Evolutionary conservation across 2,329 filamentous ascomycete genomes (phyloP), one percentile per base, ranked within the genome.

Genomic region (Chrysoporthe puriensis): DNA sequence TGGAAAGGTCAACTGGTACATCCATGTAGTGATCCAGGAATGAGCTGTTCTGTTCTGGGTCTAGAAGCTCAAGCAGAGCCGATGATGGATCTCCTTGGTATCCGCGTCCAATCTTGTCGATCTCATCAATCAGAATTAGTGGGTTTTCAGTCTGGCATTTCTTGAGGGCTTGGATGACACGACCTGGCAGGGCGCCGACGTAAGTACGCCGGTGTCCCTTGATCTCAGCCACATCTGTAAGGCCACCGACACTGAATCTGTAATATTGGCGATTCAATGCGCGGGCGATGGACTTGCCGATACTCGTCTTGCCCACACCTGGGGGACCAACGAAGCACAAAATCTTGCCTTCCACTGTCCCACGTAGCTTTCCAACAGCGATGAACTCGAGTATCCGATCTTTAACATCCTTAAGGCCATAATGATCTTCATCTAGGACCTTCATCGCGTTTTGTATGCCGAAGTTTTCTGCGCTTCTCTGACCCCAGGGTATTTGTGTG

Each of bases 1-100:
- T 98, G 62, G 94, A 97, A 62, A 99, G 84, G 77, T 99, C 96
- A 6, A 99, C 95, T 0, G 96, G 96, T 0, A 99, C 94, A 78
- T 99, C 96, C 87, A 99, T 93, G 81, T 99, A 99, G 79, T 99
- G 96, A 74, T 99, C 96, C 71, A 99, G 80, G 86, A 99, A 99
- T 34, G 94, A 97, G 76, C 85, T 94, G 82, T 99, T 99, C 78
- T 99, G 96, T 79, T 99, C 96, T 0, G 96, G 96, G 73, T 99
- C 96, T 21, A 99, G 88, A 62, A 99, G 81, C 77, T 99, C 96
- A 3, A 99, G 87, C 64, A 99, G 85, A 42, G 96, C 96, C 26
- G 95, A 97, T 1, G 96, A 93, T 16, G 96, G 96, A 75, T 99
- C 96, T 36, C 96, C 96, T 80, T 98, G 96, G 77, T 97, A 96